Percentiles rank a stretch among this genome's conserved stretches.
These are phyloP conservation scores for Lodderomyces oxycetoniae DNA, from an alignment of 1,139 yeast species.

Conservation along the genomic window DNA sequence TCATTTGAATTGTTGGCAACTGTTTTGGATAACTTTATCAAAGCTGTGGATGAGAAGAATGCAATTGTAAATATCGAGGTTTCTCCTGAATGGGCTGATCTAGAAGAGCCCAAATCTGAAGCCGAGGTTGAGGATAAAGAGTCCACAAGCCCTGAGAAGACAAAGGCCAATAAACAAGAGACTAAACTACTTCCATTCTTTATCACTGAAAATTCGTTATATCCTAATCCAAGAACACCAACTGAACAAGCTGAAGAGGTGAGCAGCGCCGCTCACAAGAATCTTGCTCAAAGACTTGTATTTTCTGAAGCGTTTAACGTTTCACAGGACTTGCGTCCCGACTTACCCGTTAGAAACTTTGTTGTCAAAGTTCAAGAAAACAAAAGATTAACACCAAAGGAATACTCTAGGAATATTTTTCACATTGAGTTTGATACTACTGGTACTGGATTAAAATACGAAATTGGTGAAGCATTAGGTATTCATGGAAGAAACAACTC, in stretches of 20 bases:
- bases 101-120: slow-evolving; percentile 20
- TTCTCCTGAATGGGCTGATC: slow-evolving; percentile 41
- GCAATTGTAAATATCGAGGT: slow-evolving; percentile 46
- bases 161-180: slow-evolving; percentile 19
- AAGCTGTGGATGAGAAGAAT: slow-evolving; percentile 42
- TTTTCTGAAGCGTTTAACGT: slow-evolving; percentile 77
- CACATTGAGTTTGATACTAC: slow-evolving; percentile 90
- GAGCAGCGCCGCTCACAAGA: slow-evolving; percentile 42
- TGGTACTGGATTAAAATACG: slow-evolving; percentile 88
- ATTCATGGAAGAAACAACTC: slow-evolving; percentile 84
- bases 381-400: slow-evolving; percentile 86
- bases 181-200: slow-evolving; percentile 42
- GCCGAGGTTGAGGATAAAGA: slow-evolving; percentile 17
- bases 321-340: slow-evolving; percentile 70
- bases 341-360: slow-evolving; percentile 78
- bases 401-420: slow-evolving; percentile 92
- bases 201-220: slow-evolving; percentile 57
- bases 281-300: slow-evolving; percentile 64
- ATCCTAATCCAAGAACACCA: slow-evolving; percentile 48
- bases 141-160: slow-evolving; percentile 3
- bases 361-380: slow-evolving; percentile 89
- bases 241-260: slow-evolving; percentile 30
- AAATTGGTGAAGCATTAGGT: slow-evolving; percentile 95
- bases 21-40: slow-evolving; percentile 67
- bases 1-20: slow-evolving; percentile 81